Base-by-base conservation (phyloP, 1,284 basidiomycete genomes). In the Moesziomyces globuligerus region DNA sequence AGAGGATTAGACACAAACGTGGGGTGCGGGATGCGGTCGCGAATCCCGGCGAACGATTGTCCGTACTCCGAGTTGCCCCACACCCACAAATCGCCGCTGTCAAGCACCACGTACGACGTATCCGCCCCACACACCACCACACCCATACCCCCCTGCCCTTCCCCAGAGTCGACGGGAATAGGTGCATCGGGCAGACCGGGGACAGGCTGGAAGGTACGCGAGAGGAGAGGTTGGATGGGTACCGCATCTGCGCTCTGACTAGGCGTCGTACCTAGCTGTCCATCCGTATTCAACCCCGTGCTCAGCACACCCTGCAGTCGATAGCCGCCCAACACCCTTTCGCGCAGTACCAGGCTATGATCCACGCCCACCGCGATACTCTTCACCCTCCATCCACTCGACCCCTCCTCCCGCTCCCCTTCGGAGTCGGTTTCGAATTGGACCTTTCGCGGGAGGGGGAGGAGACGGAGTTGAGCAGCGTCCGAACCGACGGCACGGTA, bases 11-110 rank as follows among this genome's bases (percentile, higher is more conserved):
- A 3, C 0, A 73, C 34, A n/a, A 32, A 28, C 0, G 20, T 21
- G 6, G 71, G 71, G 0, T 29, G 4, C 6, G 38, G 15, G 9
- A 73, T 52, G 0, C 68, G 56, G 34, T 73, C 65, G 3, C 56
- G 44, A 4, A 61, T 24, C 0, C 61, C 60, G 15, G 43, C 42
- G 17, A 75, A 42, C 5, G 47, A 37, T 34, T 78, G 76, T 15
- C 72, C 74, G 42, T 78, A 78, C 48, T 78, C 76, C 21, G 55
- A 60, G 43, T 78, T 78, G 21, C 76, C 76, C 76, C 76, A 78
- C 2, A 58, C 56, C 43, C 55, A 76, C 2, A 78, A 2, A 38
- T 57, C 47, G 6, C 66, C 51, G 0, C 4, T 15, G 3, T 9
- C 9, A 0, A 61, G 64, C 11, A 72, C 23, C 2, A 51, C 69